Base-by-base conservation (phyloP, 345 rosid genomes). In the Populus nigra region DNA sequence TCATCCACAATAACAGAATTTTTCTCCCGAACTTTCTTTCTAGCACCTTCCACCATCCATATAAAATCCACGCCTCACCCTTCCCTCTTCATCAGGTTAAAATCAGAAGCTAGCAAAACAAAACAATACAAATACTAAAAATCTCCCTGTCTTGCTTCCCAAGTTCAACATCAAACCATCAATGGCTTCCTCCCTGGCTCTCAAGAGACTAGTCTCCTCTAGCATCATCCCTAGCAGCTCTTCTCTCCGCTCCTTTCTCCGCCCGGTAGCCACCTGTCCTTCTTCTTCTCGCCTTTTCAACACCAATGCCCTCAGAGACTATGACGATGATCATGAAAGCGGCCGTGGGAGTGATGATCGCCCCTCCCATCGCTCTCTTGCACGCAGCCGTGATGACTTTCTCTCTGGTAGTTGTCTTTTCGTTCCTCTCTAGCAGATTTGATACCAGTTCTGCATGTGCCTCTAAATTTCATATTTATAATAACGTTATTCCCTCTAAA, bases 171-270 rank as follows among this genome's bases (percentile, higher is more conserved):
- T 23, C 65, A 61, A 7, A 59, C 8, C 15, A 27, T 66, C 25
- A n/a, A 90, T 86, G 91, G 90, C 90, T 12, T 87, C 82, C 7
- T 78, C 79, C 7, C 68, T 77, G 27, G 83, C 84, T 50, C 78
- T 88, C 17, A 80, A 84, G 73, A 82, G 84, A 59, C 84, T 75
- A n/a, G 41, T 73, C 17, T 68, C 84, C n/a, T 79, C 81, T 16
- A 71, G 38, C 78, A 65, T 84, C 29, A 11, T 85, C 27, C 29
- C 85, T 11, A 53, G 68, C 62, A 47, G 17, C 53, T 47, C 53
- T 47, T 69, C 77, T 59, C 2, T 73, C 25, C 80, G 71, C 20
- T 43, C 65, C 23, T n/a, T 83, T 25, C 84, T 84, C 67, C 73
- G 80, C 13, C 12, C 80, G 1, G 69, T 65, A 33, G 17, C 77